Evolutionary conservation across 179 eudicot species (phyloP), one percentile per base, ranked within the genome.

Genomic region (Carnegiea gigantea): DNA sequence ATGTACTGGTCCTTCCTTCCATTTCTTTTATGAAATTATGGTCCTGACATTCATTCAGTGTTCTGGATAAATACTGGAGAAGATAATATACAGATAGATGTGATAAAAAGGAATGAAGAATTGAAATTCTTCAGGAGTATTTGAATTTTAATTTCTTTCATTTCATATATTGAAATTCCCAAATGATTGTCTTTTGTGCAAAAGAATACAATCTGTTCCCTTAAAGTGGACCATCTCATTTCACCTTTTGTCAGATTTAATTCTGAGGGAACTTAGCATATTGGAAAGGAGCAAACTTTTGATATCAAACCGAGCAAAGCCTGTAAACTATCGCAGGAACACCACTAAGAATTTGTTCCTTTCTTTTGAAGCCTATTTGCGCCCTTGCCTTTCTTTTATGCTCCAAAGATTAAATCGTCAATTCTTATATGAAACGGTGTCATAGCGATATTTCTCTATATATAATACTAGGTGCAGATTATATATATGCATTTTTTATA

Each of bases 181-280:
- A 64, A 72, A 77, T 73, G 70, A 38, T 83, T 70, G 46, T 73
- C 44, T 62, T 60, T 64, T 60, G 46, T 44, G 38, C 72, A 71
- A 59, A 38, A 73, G 26, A 46, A 4, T 46, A 43, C 20, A 8
- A 77, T 17, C 8, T 76, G 86, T 60, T 80, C 76, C 86, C 86
- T 84, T 84, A 80, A 84, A 84, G 84, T 73, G 86, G 73, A 80
- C 84, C 84, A 84, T 80, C 73, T 84, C 77, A 79, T 40, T 4
- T 80, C 64, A 75, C 23, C 78, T 80, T 83, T 80, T 28, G 80
- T 77, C 83, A 80, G 71, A 72, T 73, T 36, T n/a, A 70, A 28
- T 57, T 57, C n/a, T 9, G 23, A 70, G 68, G 65, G 46, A 6
- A 30, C 30, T n/a, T 30, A 21, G 54, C 71, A 73, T 62, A 83